Percentiles rank a stretch among this genome's conserved stretches.
Conservation (phyloP, 73 alveolate species). For the Paramecium pentaurelia region DNA sequence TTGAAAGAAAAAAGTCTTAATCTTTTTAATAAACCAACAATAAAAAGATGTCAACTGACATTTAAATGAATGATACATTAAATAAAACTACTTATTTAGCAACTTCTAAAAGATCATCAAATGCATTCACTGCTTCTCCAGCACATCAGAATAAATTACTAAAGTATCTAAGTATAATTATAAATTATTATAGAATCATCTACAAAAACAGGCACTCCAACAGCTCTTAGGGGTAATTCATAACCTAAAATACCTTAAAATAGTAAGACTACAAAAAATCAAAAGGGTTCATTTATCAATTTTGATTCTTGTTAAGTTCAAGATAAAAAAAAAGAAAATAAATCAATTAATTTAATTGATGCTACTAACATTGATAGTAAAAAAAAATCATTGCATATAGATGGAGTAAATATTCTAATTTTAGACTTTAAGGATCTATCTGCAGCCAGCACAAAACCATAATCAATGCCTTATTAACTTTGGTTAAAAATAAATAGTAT, state of each 20-base stretch:
- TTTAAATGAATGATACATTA: neutral
- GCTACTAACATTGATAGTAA: neutral
- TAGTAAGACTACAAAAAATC: neutral
- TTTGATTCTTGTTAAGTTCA: neutral
- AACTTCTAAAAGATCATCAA: neutral
- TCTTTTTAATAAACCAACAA: neutral
- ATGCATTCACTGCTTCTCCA: neutral
- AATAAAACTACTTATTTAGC: neutral
- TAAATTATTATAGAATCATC: neutral
- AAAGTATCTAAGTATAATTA: neutral
- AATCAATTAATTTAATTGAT: neutral
- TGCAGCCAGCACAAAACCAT: neutral
- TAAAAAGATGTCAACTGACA: neutral
- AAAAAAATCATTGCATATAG: neutral
- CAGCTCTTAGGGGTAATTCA: conserved; percentile 25
- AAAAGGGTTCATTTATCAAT: neutral
- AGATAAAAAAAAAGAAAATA: neutral
- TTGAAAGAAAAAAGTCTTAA: neutral
- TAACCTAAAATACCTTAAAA: neutral
- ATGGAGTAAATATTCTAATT: neutral
- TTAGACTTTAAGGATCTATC: neutral
- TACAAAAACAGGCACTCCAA: neutral
- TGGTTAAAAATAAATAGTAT: neutral
- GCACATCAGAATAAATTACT: neutral
- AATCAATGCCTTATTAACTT: neutral